Conservation (phyloP, 441 rosid genomes). For the Mallotus japonicus region DNA sequence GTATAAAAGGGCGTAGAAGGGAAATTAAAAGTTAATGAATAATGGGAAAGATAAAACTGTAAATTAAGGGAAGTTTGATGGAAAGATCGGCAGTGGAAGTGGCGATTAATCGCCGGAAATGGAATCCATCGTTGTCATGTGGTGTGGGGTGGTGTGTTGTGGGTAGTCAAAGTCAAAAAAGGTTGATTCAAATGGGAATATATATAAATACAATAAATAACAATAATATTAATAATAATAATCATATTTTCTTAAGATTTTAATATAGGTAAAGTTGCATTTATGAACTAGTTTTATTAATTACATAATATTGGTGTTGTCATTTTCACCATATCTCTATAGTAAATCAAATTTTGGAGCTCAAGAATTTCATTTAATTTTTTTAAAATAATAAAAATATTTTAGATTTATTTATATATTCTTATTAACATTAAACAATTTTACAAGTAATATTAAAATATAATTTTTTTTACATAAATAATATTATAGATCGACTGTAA, state of each 20-base stretch:
- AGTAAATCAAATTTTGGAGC: no score
- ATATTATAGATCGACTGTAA: no score
- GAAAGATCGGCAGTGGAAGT: constrained; percentile 1
- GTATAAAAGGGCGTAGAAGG: not conserved
- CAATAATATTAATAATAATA: not conserved
- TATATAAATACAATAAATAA: not conserved
- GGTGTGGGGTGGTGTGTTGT: not conserved
- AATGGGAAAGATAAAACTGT: not conserved
- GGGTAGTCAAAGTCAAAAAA: constrained; percentile 32
- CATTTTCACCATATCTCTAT: no score
- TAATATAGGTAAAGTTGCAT: not conserved
- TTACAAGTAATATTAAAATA: no score
- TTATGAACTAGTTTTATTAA: not conserved
- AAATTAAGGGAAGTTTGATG: not conserved
- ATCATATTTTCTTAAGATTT: not conserved
- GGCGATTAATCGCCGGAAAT: constrained; percentile 8
- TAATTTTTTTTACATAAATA: no score
- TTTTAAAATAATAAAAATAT: no score
- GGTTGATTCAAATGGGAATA: not conserved
- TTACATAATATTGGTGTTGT: no score
- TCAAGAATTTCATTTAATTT: no score
- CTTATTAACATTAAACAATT: no score
- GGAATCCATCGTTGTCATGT: not conserved
- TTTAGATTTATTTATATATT: no score
- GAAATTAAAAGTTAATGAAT: not conserved